A percentile compares a stretch with the other conserved stretches of the same genome.
Conservation (phyloP, 805 yeast genomes). For the Teunomyces aglyptinius region DNA sequence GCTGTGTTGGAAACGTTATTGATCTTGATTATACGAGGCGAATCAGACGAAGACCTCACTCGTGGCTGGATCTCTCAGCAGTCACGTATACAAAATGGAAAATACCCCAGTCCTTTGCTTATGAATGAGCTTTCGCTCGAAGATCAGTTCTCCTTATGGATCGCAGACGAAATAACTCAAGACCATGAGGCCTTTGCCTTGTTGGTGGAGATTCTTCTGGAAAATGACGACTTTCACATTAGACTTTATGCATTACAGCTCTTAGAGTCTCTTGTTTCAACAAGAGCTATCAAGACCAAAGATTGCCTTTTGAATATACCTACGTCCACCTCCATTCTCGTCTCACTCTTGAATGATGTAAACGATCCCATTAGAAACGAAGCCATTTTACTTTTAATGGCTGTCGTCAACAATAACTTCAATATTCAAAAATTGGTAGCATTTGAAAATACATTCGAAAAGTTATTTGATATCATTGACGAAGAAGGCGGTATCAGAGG, state of each 20-base stretch:
- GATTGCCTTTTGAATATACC: slow-evolving; percentile 73
- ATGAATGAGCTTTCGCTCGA: slow-evolving; percentile 49
- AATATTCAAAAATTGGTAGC: slow-evolving; percentile 92
- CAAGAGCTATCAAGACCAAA: slow-evolving; percentile 72
- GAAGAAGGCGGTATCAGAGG: slow-evolving; percentile 91
- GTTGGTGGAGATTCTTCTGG: slow-evolving; percentile 44
- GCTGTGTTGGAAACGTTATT: slow-evolving; percentile 84
- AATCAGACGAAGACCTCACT: slow-evolving; percentile 58
- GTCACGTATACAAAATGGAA: slow-evolving; percentile 71
- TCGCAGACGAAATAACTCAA: slow-evolving; percentile 88
- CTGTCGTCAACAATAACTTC: slow-evolving; percentile 74
- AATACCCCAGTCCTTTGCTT: slow-evolving; percentile 71
- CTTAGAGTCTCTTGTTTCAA: slow-evolving; percentile 75
- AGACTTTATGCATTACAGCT: slow-evolving; percentile 80
- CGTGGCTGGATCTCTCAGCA: slow-evolving; percentile 73
- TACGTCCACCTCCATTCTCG: slow-evolving; percentile 75
- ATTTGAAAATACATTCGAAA: slow-evolving; percentile 88
- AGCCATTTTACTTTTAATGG: slow-evolving; percentile 77
- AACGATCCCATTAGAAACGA: slow-evolving; percentile 89
- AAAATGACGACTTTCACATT: slow-evolving; percentile 66
- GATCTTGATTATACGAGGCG: slow-evolving; percentile 73
- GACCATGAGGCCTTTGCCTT: slow-evolving; percentile 26
- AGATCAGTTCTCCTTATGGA: slow-evolving; percentile 91
- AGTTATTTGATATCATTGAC: slow-evolving; percentile 70
- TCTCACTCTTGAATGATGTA: slow-evolving; percentile 44